phyloP scores from a whole-genome alignment of 1,139 yeast species.

The Protomyces gravidus region DNA sequence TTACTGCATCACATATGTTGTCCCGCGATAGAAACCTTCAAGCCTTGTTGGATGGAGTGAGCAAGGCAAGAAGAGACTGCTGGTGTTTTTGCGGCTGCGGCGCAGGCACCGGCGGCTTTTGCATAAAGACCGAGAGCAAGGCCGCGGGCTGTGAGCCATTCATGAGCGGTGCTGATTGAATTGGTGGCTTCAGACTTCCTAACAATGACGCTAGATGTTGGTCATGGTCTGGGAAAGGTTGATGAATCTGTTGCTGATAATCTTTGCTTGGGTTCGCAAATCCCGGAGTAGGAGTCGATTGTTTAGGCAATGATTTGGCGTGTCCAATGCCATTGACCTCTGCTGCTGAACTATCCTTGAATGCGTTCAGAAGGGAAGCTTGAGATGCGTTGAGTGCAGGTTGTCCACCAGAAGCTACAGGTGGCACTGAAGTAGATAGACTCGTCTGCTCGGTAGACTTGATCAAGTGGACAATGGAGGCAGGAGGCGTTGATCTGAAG shows the following conservation, averaged over 20 bases:
- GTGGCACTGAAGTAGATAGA: too few species aligned
- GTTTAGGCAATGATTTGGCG: not conserved
- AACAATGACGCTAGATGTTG: not conserved
- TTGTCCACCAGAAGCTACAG: not conserved
- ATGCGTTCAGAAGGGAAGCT: not conserved
- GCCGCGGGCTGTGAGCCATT: not conserved
- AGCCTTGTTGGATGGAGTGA: constrained; percentile 1
- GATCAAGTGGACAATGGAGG: not conserved
- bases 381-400: not conserved
- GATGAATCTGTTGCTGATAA: not conserved
- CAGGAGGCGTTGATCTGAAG: not conserved
- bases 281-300: not conserved
- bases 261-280: not conserved
- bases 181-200: not conserved
- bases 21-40: too few species aligned
- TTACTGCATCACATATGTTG: too few species aligned
- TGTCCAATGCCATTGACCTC: not conserved
- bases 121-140: not conserved
- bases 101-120: not conserved
- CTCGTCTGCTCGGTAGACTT: not conserved
- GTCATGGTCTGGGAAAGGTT: not conserved
- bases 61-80: constrained; percentile 20
- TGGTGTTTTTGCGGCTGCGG: constrained; percentile 4
- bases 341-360: not conserved
- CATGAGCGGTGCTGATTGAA: not conserved